These are phyloP conservation scores for Cutaneotrichosporon sp. DNA, from an alignment of 1,284 basidiomycete species.

Conservation along the genomic window DNA sequence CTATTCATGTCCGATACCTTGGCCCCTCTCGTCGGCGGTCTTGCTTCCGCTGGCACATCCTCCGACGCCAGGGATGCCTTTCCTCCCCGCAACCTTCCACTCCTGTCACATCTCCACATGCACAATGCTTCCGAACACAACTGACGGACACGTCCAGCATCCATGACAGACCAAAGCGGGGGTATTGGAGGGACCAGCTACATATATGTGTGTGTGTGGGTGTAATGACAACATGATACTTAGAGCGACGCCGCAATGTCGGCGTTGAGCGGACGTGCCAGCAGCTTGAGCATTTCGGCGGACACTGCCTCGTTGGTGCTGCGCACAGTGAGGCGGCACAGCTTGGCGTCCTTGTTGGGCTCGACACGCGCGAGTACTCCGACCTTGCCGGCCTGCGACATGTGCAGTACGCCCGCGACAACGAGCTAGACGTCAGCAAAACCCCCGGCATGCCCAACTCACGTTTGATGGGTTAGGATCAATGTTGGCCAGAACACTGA, in stretches of 20 bases:
- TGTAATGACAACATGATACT: not conserved
- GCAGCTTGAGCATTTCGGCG: conserved; percentile 61
- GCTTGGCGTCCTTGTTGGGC: conserved; percentile 89
- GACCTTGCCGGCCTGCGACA: conserved; percentile 79
- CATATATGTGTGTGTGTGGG: not conserved
- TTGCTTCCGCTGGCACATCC: too few relatives aligned
- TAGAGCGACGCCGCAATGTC: conserved; percentile 28
- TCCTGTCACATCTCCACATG: too few relatives aligned
- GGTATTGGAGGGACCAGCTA: not conserved
- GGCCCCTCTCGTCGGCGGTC: too few relatives aligned
- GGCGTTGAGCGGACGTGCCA: conserved; percentile 40
- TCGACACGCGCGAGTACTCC: conserved; percentile 89
- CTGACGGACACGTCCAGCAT: too few relatives aligned
- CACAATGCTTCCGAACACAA: too few relatives aligned
- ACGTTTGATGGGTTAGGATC: conserved; percentile 69
- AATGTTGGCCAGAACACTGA: conserved; percentile 71
- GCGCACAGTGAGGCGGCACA: conserved; percentile 88
- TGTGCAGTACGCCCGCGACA: conserved; percentile 87
- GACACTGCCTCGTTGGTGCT: conserved; percentile 94
- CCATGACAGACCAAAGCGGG: not conserved
- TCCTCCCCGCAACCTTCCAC: too few relatives aligned
- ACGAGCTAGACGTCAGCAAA: conserved; percentile 65
- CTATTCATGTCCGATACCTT: too few relatives aligned
- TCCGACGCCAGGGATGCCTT: too few relatives aligned
- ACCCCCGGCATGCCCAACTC: conserved; percentile 12